A percentile compares a stretch with the other conserved stretches of the same genome.
Conservation (phyloP, 352 stramenopile species). For the Globisporangium mamillatum region DNA sequence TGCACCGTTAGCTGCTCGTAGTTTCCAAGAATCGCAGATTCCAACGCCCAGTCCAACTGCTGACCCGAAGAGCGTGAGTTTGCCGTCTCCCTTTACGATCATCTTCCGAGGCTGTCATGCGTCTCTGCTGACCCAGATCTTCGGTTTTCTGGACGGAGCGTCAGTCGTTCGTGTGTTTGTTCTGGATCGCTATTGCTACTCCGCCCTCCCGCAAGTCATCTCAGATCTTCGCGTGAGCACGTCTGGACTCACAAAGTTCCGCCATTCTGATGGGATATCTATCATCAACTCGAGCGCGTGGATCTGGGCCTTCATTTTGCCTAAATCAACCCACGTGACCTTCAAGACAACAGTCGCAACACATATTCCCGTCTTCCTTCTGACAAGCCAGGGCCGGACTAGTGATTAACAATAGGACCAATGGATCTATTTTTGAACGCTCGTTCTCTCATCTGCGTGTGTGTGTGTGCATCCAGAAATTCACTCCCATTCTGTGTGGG, state of each 20-base stretch:
- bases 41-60: too few species aligned
- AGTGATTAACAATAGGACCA: too few species aligned
- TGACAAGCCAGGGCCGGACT: too few species aligned
- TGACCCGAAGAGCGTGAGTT: not conserved
- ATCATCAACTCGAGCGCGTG: not conserved
- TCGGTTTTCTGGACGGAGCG: conserved; percentile 21
- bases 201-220: conserved; percentile 19
- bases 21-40: not conserved
- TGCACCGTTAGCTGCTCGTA: not conserved
- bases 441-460: not conserved
- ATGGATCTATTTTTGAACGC: not conserved
- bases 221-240: conserved; percentile 20
- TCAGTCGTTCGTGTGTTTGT: conserved; percentile 16
- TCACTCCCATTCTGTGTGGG: not conserved
- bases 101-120: conserved; percentile 17
- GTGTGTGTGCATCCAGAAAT: too few species aligned
- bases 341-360: not conserved
- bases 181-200: conserved; percentile 19
- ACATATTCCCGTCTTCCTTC: too few species aligned
- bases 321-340: not conserved
- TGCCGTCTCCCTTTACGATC: conserved; percentile 1
- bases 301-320: not conserved
- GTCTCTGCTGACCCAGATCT: conserved; percentile 18
- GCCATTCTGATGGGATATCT: too few species aligned
- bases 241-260: conserved; percentile 2